Evolutionary conservation across 2,329 filamentous ascomycete species (phyloP).

Genomic region (Aspergillus puulaauensis): DNA sequence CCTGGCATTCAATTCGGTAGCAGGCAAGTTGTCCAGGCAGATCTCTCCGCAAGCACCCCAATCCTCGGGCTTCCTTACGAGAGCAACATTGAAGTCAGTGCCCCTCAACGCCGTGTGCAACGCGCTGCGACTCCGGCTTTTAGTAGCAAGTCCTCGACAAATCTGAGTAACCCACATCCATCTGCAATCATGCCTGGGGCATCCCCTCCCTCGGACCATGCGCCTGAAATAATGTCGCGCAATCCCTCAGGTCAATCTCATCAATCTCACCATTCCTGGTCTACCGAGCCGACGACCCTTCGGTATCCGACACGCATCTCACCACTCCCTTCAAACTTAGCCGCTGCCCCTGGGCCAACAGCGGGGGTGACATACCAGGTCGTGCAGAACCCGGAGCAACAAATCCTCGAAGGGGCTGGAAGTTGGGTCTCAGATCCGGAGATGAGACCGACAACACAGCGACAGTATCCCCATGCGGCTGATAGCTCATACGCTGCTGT

Average conservation of each 20-base stretch:
- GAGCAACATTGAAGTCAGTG: slow-evolving; percentile 32
- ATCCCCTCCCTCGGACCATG: slow-evolving; percentile 31
- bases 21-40: slow-evolving; percentile 13
- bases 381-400: slow-evolving; percentile 17
- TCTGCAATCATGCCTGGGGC: slow-evolving; percentile 36
- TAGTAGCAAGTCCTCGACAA: slow-evolving; percentile 10
- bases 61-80: slow-evolving; percentile 34
- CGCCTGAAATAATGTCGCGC: slow-evolving; percentile 34
- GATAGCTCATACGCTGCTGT: slow-evolving; percentile 20
- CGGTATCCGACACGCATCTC: slow-evolving; percentile 25
- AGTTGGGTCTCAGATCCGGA: slow-evolving; percentile 22
- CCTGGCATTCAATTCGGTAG: slow-evolving; percentile 23
- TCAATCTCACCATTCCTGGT: slow-evolving; percentile 37
- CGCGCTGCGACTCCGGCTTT: slow-evolving; percentile 14
- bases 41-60: slow-evolving; percentile 29
- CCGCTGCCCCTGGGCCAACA: background rate
- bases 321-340: slow-evolving; percentile 15
- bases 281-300: slow-evolving; percentile 34
- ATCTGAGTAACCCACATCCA: slow-evolving; percentile 24
- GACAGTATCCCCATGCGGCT: slow-evolving; percentile 14
- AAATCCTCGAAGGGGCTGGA: slow-evolving; percentile 18
- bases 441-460: background rate
- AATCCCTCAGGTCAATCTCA: slow-evolving; percentile 34
- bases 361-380: background rate
- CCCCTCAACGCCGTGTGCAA: slow-evolving; percentile 20